Base-by-base conservation (phyloP, 2,329 filamentous ascomycete species). In the Colletotrichum graminicola region DNA sequence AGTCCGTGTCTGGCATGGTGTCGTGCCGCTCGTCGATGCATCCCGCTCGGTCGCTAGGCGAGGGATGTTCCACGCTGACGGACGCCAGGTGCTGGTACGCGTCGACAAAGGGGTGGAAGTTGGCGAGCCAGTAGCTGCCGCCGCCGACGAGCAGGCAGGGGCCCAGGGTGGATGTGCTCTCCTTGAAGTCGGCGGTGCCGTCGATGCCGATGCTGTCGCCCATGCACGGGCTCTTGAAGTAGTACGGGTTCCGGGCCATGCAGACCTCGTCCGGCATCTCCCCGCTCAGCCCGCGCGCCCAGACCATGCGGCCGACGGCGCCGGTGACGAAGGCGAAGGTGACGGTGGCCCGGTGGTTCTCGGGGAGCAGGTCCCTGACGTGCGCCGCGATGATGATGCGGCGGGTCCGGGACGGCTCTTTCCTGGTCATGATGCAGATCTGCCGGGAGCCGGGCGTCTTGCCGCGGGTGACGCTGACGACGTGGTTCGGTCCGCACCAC, bases 101-200 rank as follows among this genome's bases (percentile, higher is more conserved):
- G 11, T 84, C 79, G 7, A 82, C 66, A 67, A 85, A 85, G 4
- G 83, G 83, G 67, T 85, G 83, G 39, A 83, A 84, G 73, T 81
- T 84, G 23, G 80, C 81, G 1, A 85, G 75, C 83, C 83, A 85
- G 67, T 80, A 84, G 63, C 69, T 80, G 0, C 76, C 79, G 5
- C 80, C 82, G 5, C 78, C 80, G 1, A 84, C 75, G 12, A 76
- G 75, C 7, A 85, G 66, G 36, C 81, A 82, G 0, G 83, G 83
- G 0, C 83, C 83, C 8, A 85, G 74, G 1, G 83, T 85, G 21
- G 83, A 81, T 0, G 82, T 84, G 45, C 76, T 79, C 45, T 83
- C 81, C 1, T 79, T 76, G 62, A 76, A 77, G 5, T 71, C 67
- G 4, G 75, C 78, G 18, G 75, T 76, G 1, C 78, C 78, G 7